Evolutionary conservation across 805 yeast species (phyloP).

Genomic region (Cyberlindnera japonica): DNA sequence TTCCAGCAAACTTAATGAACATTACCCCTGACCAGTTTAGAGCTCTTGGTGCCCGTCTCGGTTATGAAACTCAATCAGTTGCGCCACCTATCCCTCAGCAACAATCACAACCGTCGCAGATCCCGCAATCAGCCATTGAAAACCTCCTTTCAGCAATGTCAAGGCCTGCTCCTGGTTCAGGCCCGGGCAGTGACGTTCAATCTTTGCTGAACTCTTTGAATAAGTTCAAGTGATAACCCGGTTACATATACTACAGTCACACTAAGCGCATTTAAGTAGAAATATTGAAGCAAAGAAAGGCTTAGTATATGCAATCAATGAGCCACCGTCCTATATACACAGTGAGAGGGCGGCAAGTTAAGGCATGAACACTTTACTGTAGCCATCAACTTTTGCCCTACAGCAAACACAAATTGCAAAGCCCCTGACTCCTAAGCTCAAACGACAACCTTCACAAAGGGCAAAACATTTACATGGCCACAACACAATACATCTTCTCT

Average conservation of each 20-base stretch:
- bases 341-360: too few relatives aligned
- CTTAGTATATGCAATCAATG: too few relatives aligned
- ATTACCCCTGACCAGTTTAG: constrained; percentile 10
- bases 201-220: constrained; percentile 36
- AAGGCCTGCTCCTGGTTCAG: constrained; percentile 1
- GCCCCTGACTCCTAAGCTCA: constrained; percentile 66
- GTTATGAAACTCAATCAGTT: constrained; percentile 8
- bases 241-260: background rate
- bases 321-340: too few relatives aligned
- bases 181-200: constrained; percentile 25
- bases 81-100: constrained; percentile 18
- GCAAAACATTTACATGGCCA: constrained; percentile 96
- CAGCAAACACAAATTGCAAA: constrained; percentile 84
- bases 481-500: constrained; percentile 69
- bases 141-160: constrained; percentile 4
- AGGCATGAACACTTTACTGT: constrained; percentile 35
- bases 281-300: background rate
- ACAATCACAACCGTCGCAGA: constrained; percentile 13
- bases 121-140: constrained; percentile 9
- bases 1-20: constrained; percentile 4
- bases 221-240: constrained; percentile 21
- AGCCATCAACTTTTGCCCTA: constrained; percentile 63
- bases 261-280: background rate
- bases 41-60: constrained; percentile 10
- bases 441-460: constrained; percentile 79